These are phyloP conservation scores for Wallacemonas collosoma DNA, from an alignment of 208 protist genomes.

Conservation along the genomic window DNA sequence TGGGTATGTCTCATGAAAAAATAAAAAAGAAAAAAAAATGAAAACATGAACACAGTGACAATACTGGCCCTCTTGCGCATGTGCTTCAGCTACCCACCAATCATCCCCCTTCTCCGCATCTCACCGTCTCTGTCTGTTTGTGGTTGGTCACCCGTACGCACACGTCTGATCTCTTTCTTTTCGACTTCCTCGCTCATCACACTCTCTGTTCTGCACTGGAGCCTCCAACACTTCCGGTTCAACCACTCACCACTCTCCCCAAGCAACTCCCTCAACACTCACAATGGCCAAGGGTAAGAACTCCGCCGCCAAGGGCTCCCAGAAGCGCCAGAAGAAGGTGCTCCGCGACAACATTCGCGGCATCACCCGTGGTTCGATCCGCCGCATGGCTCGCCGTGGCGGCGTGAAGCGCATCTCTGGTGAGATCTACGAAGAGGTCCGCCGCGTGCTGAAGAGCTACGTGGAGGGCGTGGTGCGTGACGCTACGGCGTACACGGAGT, in stretches of 20 bases:
- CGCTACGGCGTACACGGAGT: constrained; percentile 85
- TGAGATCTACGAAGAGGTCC: constrained; percentile 72
- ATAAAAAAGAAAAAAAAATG: no score
- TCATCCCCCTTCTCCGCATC: no score
- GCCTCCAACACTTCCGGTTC: background rate
- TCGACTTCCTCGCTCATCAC: no score
- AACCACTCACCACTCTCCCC: background rate
- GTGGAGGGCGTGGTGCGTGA: constrained; percentile 83
- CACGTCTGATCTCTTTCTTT: no score
- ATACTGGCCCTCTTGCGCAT: no score
- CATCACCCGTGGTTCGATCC: constrained; percentile 87
- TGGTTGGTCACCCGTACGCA: no score
- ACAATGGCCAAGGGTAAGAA: background rate
- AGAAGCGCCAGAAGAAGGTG: constrained; percentile 45
- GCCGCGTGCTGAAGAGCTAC: constrained; percentile 82
- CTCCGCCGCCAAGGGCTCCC: constrained; percentile 24
- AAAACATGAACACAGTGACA: no score
- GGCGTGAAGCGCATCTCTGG: constrained; percentile 91
- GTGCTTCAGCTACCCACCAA: no score
- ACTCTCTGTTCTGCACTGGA: no score
- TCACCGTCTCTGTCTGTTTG: no score
- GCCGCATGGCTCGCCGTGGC: constrained; percentile 90
- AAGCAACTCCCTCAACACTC: background rate
- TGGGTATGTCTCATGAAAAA: no score
- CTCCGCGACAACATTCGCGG: constrained; percentile 51